A percentile compares a stretch with the other conserved stretches of the same genome.
These are phyloP conservation scores for Cladosporium halotolerans DNA, from an alignment of 2,329 filamentous ascomycete species.

Conservation along the genomic window DNA sequence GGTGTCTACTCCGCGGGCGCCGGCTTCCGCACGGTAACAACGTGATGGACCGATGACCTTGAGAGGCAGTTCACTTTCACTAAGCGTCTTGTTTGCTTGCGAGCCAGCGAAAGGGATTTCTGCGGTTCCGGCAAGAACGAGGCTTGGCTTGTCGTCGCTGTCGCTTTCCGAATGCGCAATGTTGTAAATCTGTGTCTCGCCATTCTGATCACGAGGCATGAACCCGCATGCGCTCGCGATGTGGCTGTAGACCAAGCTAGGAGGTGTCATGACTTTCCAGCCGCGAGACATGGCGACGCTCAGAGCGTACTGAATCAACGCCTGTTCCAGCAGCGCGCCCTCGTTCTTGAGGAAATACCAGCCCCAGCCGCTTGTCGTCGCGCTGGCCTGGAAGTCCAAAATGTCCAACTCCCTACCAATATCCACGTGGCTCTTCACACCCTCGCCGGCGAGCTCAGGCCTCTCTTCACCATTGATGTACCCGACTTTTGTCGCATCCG, in stretches of 20 bases:
- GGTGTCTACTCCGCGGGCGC: conserved; percentile 79
- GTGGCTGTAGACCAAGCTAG: conserved; percentile 85
- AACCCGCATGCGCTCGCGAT: conserved; percentile 90
- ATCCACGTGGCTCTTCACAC: conserved; percentile 49
- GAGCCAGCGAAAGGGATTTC: conserved; percentile 93
- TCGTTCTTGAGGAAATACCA: conserved; percentile 97
- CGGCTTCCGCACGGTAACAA: conserved; percentile 95
- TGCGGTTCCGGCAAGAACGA: conserved; percentile 78
- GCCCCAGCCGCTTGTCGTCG: conserved; percentile 84
- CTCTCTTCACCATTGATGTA: conserved; percentile 66
- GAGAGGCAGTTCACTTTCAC: conserved; percentile 61
- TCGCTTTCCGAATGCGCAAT: conserved; percentile 44
- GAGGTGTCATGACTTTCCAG: conserved; percentile 77
- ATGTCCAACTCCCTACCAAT: conserved; percentile 81
- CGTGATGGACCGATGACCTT: conserved; percentile 78
- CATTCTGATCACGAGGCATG: conserved; percentile 82
- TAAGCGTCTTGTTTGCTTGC: conserved; percentile 67
- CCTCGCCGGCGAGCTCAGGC: not conserved
- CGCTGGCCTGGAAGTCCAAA: conserved; percentile 80
- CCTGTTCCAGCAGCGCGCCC: conserved; percentile 88
- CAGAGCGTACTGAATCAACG: conserved; percentile 80
- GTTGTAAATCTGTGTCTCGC: conserved; percentile 86
- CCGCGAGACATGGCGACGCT: conserved; percentile 63
- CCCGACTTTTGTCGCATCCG: conserved; percentile 58
- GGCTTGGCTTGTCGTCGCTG: conserved; percentile 57